Evolutionary conservation across 768 basidiomycete genomes (phyloP).

Genomic region (Leccinum rimulosum): DNA sequence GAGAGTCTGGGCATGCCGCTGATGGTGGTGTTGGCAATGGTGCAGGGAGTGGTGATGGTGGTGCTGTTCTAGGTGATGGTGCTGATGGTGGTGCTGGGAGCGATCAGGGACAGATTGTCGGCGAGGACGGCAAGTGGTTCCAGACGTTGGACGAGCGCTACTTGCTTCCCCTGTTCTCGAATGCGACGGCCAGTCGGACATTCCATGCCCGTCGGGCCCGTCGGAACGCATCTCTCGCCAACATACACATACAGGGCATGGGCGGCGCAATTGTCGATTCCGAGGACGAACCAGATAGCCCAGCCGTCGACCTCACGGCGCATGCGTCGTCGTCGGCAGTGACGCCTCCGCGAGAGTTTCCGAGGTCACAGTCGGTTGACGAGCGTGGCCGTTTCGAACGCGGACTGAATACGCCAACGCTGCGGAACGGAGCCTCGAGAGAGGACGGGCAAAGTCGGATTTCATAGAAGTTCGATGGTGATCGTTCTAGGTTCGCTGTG

Average conservation of each 20-base stretch:
- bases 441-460: slow-evolving; percentile 20
- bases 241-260: slow-evolving; percentile 19
- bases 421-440: slow-evolving; percentile 45
- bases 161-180: slow-evolving; percentile 88
- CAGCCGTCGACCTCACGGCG: slow-evolving; percentile 45
- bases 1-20: background rate
- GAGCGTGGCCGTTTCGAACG: slow-evolving; percentile 59
- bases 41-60: background rate
- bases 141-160: slow-evolving; percentile 93
- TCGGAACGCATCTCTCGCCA: slow-evolving; percentile 36
- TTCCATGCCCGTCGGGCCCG: slow-evolving; percentile 78
- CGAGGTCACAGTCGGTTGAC: slow-evolving; percentile 28
- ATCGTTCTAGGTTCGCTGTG: background rate
- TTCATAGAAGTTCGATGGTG: background rate
- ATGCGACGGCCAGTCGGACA: slow-evolving; percentile 83
- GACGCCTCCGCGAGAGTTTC: slow-evolving; percentile 16
- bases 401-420: slow-evolving; percentile 62
- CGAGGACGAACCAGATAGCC: slow-evolving; percentile 41
- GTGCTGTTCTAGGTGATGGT: background rate
- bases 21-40: background rate
- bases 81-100: background rate
- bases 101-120: slow-evolving; percentile 17
- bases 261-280: slow-evolving; percentile 28
- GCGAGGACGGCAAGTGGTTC: slow-evolving; percentile 92
- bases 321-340: slow-evolving; percentile 2